Evolutionary conservation across 2,329 filamentous ascomycete genomes (phyloP).

Genomic region (Talaromyces sp.): DNA sequence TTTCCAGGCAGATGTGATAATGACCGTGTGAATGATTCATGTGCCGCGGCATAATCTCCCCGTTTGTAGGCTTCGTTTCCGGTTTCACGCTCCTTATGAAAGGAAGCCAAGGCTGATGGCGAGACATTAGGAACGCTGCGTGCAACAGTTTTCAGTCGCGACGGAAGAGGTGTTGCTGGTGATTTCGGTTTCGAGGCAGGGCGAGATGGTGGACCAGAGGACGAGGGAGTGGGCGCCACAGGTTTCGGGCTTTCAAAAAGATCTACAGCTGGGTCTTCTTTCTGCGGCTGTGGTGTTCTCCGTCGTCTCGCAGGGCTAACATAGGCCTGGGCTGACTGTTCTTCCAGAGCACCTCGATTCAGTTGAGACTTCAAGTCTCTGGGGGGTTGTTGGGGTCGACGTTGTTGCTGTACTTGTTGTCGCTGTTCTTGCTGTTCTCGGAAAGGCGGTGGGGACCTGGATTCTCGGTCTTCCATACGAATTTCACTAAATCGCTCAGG

Average conservation of each 20-base stretch:
- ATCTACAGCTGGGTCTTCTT: conserved; percentile 51
- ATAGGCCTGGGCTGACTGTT: conserved; percentile 77
- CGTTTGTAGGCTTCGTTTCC: conserved; percentile 90
- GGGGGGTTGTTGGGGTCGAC: conserved; percentile 15
- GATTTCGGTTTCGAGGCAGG: conserved; percentile 38
- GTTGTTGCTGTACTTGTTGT: conserved; percentile 29
- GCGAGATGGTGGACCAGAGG: conserved; percentile 28
- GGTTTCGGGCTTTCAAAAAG: conserved; percentile 53
- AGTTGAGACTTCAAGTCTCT: conserved; percentile 56
- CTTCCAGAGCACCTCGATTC: conserved; percentile 67
- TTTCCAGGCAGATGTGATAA: conserved; percentile 66
- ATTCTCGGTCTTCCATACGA: conserved; percentile 18
- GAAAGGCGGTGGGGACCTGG: conserved; percentile 52
- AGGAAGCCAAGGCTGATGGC: conserved; percentile 64
- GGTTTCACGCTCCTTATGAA: conserved; percentile 69
- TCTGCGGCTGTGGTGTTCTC: conserved; percentile 32
- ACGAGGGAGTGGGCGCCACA: conserved; percentile 21
- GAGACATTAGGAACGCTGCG: conserved; percentile 60
- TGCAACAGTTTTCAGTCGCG: conserved; percentile 43
- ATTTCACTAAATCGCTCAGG: conserved; percentile 15
- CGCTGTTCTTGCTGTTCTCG: conserved; percentile 39
- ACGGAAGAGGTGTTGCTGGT: conserved; percentile 39
- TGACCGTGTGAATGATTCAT: conserved; percentile 74
- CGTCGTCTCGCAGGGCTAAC: conserved; percentile 80
- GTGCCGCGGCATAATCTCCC: conserved; percentile 84